Base-by-base conservation (phyloP, 1,139 yeast species). In the Spathaspora sp. region DNA sequence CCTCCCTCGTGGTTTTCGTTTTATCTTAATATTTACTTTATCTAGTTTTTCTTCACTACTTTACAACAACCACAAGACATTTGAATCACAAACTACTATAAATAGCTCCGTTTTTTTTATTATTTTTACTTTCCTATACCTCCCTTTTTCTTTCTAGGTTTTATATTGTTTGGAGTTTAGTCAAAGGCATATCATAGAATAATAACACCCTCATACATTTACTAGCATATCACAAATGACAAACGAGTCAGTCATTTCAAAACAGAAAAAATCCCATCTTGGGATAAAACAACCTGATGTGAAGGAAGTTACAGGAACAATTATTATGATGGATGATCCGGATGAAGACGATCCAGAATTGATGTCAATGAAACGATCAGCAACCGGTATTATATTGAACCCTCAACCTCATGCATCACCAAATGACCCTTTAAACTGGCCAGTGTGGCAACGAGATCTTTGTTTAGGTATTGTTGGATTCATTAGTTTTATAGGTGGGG, bases 351-450 rank as follows among this genome's bases (percentile, higher is more conserved):
- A 49, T 29, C 42, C 47, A 4, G 47, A 47, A 24, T 51, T 61
- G 17, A 45, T 49, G 34, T 47, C 63, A 1, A 49, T 77, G 42
- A 78, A 78, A 53, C 71, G 72, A 48, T 76, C 82, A 7, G 64
- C 65, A 4, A 58, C 58, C 4, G 89, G 89, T 1, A 72, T 86
- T 33, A 77, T 86, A 27, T 66, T 86, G 42, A 73, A 79, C 47
- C 93, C 93, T 1, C 91, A 86, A 61, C 93, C 93, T 4, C 84
- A 85, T 24, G 85, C 84, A 54, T 77, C 85, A 39, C 84, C 87
- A 13, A 85, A 86, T 58, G 93, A 86, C 57, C 93, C 93, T 0
- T 67, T 86, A 42, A 86, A 86, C 58, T 84, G 89, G 89, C 84
- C 86, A 1, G 57, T 74, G 6, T 79, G 83, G 81, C 68, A 78